Evolutionary conservation across 108 stramenopile species (phyloP).

Genomic region (Stephanodiscus triporus): DNA sequence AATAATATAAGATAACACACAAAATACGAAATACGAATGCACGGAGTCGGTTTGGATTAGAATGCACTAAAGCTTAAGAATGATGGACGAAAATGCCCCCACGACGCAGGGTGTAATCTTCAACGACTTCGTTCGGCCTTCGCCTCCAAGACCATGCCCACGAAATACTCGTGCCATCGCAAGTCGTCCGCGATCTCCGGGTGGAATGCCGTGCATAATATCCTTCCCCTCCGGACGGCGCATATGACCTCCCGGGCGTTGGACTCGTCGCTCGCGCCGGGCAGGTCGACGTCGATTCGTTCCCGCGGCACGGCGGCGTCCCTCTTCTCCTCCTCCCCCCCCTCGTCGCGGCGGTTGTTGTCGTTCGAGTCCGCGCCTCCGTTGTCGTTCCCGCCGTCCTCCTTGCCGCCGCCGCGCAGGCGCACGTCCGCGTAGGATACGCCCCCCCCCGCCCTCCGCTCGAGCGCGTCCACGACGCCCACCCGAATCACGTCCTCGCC

Average conservation of each 20-base stretch:
- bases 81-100: background rate
- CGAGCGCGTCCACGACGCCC: slow-evolving; percentile 80
- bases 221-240: slow-evolving; percentile 84
- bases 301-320: slow-evolving; percentile 74
- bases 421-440: slow-evolving; percentile 54
- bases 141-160: slow-evolving; percentile 70
- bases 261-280: slow-evolving; percentile 83
- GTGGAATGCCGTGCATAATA: slow-evolving; percentile 96
- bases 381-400: slow-evolving; percentile 22
- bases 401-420: slow-evolving; percentile 31
- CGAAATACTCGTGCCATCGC: slow-evolving; percentile 95
- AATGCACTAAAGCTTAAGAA: too few relatives aligned
- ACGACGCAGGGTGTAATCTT: background rate
- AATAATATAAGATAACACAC: too few relatives aligned
- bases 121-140: slow-evolving; percentile 11
- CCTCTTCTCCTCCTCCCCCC: slow-evolving; percentile 44
- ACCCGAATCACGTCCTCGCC: slow-evolving; percentile 81
- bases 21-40: too few relatives aligned
- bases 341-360: background rate
- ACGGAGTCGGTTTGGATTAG: too few relatives aligned
- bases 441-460: slow-evolving; percentile 57
- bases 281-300: slow-evolving; percentile 69
- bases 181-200: slow-evolving; percentile 94
- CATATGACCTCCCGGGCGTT: slow-evolving; percentile 93
- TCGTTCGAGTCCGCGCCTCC: too few relatives aligned